Evolutionary conservation across 805 yeast genomes (phyloP), one percentile per base, ranked within the genome.

Genomic region (Nakazawaea populi): DNA sequence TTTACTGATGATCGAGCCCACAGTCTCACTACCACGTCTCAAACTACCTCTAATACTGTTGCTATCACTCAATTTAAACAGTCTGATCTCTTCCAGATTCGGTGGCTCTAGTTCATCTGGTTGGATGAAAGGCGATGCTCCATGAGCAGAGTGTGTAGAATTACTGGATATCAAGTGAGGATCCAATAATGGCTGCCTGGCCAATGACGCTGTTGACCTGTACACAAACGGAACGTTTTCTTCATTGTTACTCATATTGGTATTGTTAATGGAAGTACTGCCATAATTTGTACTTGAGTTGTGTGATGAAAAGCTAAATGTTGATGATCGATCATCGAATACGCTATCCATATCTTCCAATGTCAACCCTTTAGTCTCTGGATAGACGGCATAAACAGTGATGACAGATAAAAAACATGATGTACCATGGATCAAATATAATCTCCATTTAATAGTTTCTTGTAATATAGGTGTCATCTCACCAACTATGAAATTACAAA

Each of bases 261-360:
- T 18, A 6, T 35, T 29, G 41, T 31, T 41, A 34, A n/a, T 47
- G 45, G 14, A 11, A 42, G 18, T 28, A 24, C 47, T 27, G 38
- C 44, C 53, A 45, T 51, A 51, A 11, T 30, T 37, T n/a, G 51
- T 24, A 32, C 41, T 32, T 18, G 48, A 44, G 6, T 31, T 9
- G 6, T 28, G 14, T 3, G 48, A 39, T 7, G 42, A 41, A 43
- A 44, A 44, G 28, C 54, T 46, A 38, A 42, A 55, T 2, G 53
- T 49, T 3, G 67, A 61, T 2, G 69, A 64, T 57, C 74, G 63
- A 59, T 83, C 96, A 56, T 91, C 96, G 65, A 91, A 90, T 11
- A 90, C 77, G 4, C 87, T 79, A 55, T 91, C 96, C 96, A 91
- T 90, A 53, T 91, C 97, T 63, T 91, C 97, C 51, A 90, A 74